Evolutionary conservation across 768 basidiomycete genomes (phyloP).

Genomic region (Paxillus involutus): DNA sequence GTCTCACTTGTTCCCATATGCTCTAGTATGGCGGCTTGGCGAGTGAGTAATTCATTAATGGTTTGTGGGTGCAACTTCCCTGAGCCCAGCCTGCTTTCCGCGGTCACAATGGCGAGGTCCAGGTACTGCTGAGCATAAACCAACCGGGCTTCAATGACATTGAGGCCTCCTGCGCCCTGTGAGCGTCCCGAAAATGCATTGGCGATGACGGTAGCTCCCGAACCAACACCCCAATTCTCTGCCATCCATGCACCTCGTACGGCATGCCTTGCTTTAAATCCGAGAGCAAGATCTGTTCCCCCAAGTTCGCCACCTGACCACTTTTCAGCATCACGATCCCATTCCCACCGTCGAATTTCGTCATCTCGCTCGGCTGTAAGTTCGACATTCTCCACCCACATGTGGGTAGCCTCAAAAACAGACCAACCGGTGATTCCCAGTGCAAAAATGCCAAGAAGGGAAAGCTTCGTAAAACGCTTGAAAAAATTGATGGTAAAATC

Average conservation of each 20-base stretch:
- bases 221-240: constrained; percentile 59
- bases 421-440: constrained; percentile 45
- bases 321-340: constrained; percentile 60
- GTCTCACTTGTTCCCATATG: constrained; percentile 53
- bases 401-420: constrained; percentile 56
- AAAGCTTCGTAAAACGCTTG: constrained; percentile 48
- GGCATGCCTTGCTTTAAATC: constrained; percentile 58
- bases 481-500: constrained; percentile 44
- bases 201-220: constrained; percentile 37
- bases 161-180: constrained; percentile 35
- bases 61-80: constrained; percentile 50
- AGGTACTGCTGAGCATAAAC: constrained; percentile 56
- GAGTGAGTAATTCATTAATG: constrained; percentile 50
- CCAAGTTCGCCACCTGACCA: constrained; percentile 61
- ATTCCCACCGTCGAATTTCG: constrained; percentile 61
- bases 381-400: constrained; percentile 63
- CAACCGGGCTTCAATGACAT: constrained; percentile 54
- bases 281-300: constrained; percentile 74
- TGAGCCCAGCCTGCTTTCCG: constrained; percentile 37
- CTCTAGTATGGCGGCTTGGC: constrained; percentile 59
- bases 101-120: constrained; percentile 45
- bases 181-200: constrained; percentile 34
- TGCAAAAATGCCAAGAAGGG: constrained; percentile 43
- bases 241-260: constrained; percentile 74
- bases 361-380: constrained; percentile 47